Conservation (phyloP, 163 green algal genomes). For the Picocystis sp. region DNA sequence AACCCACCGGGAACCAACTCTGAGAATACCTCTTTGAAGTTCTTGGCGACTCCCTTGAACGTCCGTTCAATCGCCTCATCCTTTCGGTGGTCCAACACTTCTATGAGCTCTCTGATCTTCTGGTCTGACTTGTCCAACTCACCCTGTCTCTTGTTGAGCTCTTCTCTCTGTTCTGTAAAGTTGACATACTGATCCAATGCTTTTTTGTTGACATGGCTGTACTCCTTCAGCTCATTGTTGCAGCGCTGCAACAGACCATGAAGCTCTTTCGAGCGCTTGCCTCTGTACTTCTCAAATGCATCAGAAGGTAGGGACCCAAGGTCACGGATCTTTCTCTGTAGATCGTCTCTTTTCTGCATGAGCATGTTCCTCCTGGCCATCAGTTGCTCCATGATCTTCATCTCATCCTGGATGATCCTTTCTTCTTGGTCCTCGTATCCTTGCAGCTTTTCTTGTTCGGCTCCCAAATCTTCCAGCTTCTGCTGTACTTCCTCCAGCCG, state of each 20-base stretch:
- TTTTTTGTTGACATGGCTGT: conserved; percentile 80
- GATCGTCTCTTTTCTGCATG: conserved; percentile 38
- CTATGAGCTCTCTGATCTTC: conserved; percentile 85
- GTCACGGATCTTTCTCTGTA: conserved; percentile 67
- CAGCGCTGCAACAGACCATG: conserved; percentile 37
- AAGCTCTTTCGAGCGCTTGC: conserved; percentile 31
- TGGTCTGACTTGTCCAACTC: conserved; percentile 34
- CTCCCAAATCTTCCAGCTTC: conserved; percentile 13
- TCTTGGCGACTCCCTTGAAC: conserved; percentile 85
- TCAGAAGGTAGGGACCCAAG: conserved; percentile 76
- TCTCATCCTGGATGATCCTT: conserved; percentile 30
- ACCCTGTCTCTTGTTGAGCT: conserved; percentile 44
- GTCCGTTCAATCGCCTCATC: conserved; percentile 92
- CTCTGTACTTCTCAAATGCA: conserved; percentile 66
- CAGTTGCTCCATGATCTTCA: conserved; percentile 38
- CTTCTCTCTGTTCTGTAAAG: conserved; percentile 74
- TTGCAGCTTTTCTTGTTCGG: conserved; percentile 15
- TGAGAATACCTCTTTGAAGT: conserved; percentile 89
- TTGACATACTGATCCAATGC: conserved; percentile 85
- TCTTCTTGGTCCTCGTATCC: conserved; percentile 14
- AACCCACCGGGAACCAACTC: conserved; percentile 48
- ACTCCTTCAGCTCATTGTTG: conserved; percentile 44
- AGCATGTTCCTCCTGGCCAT: conserved; percentile 33
- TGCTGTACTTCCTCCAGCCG: conserved; percentile 15
- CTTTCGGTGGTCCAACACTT: conserved; percentile 81